Base-by-base conservation (phyloP, 108 stramenopile genomes). In the Asterionellopsis glacialis region DNA sequence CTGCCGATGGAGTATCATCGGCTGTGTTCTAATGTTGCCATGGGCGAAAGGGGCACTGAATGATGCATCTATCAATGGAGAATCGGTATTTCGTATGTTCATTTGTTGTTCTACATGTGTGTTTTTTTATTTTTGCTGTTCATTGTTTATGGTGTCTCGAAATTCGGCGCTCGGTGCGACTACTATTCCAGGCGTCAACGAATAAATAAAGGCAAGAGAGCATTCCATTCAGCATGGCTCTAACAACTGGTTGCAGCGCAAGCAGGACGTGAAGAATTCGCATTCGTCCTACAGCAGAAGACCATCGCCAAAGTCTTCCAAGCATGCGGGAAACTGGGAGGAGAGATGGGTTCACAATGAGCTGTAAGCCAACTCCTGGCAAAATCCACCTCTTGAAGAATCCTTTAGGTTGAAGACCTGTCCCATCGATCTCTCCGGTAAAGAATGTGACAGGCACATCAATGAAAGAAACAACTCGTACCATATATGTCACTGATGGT, bases 391-490 rank as follows among this genome's bases (percentile, higher is more conserved):
- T 51, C 33, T 51, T 55, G 55, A 91, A 67, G 61, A 82, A 75
- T 19, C 73, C 64, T 45, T 76, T 79, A 3, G 90, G 86, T 0
- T 67, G 42, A 9, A 91, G 63, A 19, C 90, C 84, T n/a, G 68
- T 79, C 11, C 64, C 28, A 38, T 75, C 71, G 47, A 85, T 51
- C 41, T 84, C 82, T 12, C 90, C 90, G 6, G 90, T 91, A 56
- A 84, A 88, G 59, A 91, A 91, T 41, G 69, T 79, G n/a, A 91
- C 70, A 55, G 85, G 85, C 12, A 91, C 86, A 71, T 87, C 85
- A 33, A 83, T 54, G 57, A 87, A 85, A 40, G 45, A 80, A 25
- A 85, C 48, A 16, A 87, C 51, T 33, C 73, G 52, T n/a, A 72
- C 81, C 14, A 80, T 44, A 13, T 83, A 58, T 15, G 73, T 60